These are phyloP conservation scores for Teratosphaeria gauchensis DNA, from an alignment of 2,329 filamentous ascomycete genomes.

Conservation along the genomic window DNA sequence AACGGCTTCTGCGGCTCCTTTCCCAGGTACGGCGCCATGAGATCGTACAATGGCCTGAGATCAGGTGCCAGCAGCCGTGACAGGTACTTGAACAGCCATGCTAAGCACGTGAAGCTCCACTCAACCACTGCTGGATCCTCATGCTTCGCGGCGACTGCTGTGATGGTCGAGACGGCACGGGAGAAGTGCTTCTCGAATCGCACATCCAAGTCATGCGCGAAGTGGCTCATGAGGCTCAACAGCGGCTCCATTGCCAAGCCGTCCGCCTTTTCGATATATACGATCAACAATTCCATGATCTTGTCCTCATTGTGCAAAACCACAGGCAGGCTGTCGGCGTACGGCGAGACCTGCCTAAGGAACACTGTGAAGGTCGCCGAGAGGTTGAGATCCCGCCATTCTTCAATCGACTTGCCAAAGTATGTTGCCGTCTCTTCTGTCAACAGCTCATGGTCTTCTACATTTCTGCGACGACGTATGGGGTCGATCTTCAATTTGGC, in stretches of 20 bases:
- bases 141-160: conserved; percentile 66
- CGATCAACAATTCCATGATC: conserved; percentile 68
- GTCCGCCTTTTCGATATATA: conserved; percentile 69
- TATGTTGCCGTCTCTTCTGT: conserved; percentile 77
- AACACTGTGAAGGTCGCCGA: conserved; percentile 73
- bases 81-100: conserved; percentile 95
- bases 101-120: conserved; percentile 89
- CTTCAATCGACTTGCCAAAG: conserved; percentile 69
- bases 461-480: conserved; percentile 66
- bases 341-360: conserved; percentile 59
- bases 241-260: conserved; percentile 75
- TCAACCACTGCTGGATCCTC: conserved; percentile 75
- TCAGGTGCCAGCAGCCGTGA: conserved; percentile 79
- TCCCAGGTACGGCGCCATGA: conserved; percentile 76
- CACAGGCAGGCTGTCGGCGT: conserved; percentile 84
- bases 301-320: conserved; percentile 81
- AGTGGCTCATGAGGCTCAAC: conserved; percentile 77
- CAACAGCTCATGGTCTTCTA: conserved; percentile 58
- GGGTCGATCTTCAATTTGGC: conserved; percentile 89
- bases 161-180: conserved; percentile 62
- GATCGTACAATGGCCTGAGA: conserved; percentile 70
- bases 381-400: conserved; percentile 88
- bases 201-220: conserved; percentile 84
- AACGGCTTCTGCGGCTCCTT: conserved; percentile 73
- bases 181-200: conserved; percentile 85